phyloP scores from a whole-genome alignment of 75 land plant species.

The Cryptomeria japonica region DNA sequence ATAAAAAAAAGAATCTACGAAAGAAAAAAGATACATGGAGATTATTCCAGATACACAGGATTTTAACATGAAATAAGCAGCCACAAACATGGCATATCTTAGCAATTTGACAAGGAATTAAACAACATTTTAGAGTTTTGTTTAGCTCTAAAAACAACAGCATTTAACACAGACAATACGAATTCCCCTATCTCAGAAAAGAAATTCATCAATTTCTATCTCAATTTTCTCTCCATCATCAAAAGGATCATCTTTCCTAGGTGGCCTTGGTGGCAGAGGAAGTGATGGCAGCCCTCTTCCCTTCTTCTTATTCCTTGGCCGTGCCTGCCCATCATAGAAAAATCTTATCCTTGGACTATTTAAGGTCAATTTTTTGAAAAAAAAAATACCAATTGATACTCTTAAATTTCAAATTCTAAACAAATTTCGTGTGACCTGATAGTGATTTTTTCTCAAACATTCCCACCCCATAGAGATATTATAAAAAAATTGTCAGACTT shows the following conservation, averaged over 20 bases:
- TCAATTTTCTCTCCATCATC: constrained; percentile 62
- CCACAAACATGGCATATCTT: neutral
- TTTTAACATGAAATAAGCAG: neutral
- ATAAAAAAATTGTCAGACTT: neutral
- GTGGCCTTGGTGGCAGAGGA: constrained; percentile 68
- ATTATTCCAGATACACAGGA: neutral
- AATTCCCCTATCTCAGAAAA: constrained; percentile 18
- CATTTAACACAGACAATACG: neutral
- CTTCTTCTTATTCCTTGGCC: constrained; percentile 75
- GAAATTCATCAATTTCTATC: constrained; percentile 67
- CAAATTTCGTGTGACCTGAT: neutral
- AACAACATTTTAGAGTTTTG: neutral
- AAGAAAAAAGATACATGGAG: neutral
- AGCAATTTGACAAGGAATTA: neutral
- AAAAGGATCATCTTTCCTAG: constrained; percentile 53
- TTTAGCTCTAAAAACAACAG: neutral
- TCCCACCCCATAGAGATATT: neutral
- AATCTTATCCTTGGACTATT: neutral
- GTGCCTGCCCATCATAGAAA: constrained; percentile 39
- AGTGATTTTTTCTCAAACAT: neutral
- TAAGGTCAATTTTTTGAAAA: neutral
- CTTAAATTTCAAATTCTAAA: neutral
- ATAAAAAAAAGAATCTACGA: neutral
- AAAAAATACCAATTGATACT: neutral
- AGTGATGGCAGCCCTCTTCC: constrained; percentile 74